phyloP scores from a whole-genome alignment of 1,284 basidiomycete genomes.

The Ganoderma leucocontextum region DNA sequence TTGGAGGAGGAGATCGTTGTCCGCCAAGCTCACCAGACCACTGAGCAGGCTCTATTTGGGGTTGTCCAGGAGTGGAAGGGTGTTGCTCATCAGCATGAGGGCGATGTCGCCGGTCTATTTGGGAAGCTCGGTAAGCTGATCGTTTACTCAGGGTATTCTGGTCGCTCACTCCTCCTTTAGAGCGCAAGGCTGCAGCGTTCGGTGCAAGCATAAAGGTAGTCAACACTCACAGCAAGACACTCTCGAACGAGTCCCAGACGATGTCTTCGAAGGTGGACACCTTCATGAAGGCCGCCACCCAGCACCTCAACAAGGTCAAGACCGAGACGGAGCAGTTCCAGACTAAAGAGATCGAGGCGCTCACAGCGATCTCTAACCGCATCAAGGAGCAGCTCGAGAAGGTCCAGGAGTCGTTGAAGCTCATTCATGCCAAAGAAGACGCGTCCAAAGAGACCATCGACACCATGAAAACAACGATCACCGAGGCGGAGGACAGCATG shows the following conservation, averaged over 20 bases:
- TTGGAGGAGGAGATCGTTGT: constrained; percentile 83
- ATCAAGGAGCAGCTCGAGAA: constrained; percentile 69
- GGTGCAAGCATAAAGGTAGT: constrained; percentile 74
- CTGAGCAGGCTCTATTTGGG: constrained; percentile 74
- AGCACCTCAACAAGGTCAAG: constrained; percentile 62
- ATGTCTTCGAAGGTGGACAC: constrained; percentile 69
- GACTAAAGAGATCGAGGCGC: constrained; percentile 61
- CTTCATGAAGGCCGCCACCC: constrained; percentile 65
- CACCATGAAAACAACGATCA: constrained; percentile 55
- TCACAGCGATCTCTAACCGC: constrained; percentile 59
- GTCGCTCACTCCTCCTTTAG: constrained; percentile 48
- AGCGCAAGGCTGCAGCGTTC: constrained; percentile 78
- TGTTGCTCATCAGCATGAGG: constrained; percentile 72
- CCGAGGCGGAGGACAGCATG: constrained; percentile 61
- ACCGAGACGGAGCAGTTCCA: constrained; percentile 65
- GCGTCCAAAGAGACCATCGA: constrained; percentile 62
- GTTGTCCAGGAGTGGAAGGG: constrained; percentile 77
- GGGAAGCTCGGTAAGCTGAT: constrained; percentile 80
- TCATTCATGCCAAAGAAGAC: constrained; percentile 64
- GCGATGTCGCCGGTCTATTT: constrained; percentile 80
- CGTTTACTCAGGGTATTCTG: constrained; percentile 1
- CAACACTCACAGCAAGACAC: constrained; percentile 64
- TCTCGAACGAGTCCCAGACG: constrained; percentile 58
- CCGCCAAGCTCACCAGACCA: constrained; percentile 78
- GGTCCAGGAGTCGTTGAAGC: constrained; percentile 64